Evolutionary conservation across 169 alveolate species (phyloP).

Genomic region (Plasmodium malariae): DNA sequence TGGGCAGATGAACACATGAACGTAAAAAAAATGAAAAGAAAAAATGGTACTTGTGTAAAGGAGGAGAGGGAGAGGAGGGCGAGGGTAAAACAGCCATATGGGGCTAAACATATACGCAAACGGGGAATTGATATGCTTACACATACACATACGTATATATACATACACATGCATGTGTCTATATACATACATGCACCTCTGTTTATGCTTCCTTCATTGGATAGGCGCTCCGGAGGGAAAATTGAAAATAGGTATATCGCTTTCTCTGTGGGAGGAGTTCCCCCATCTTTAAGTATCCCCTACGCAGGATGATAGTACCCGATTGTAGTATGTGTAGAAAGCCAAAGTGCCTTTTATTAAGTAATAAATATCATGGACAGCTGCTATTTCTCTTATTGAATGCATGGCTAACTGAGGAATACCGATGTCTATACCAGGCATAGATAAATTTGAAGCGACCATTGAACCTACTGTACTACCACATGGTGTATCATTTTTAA

Average conservation of each 20-base stretch:
- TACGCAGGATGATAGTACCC: constrained; percentile 38
- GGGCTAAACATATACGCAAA: too few relatives aligned
- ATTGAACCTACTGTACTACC: constrained; percentile 92
- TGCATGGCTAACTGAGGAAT: constrained; percentile 97
- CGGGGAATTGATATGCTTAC: too few relatives aligned
- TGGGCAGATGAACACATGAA: too few relatives aligned
- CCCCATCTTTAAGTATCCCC: constrained; percentile 2
- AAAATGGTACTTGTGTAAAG: too few relatives aligned
- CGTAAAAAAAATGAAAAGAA: too few relatives aligned
- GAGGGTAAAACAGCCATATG: too few relatives aligned
- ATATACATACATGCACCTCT: background rate
- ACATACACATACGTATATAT: too few relatives aligned
- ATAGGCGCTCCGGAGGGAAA: too few relatives aligned
- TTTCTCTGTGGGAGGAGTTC: too few relatives aligned
- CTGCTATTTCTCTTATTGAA: constrained; percentile 93
- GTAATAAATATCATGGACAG: constrained; percentile 79
- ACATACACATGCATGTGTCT: too few relatives aligned
- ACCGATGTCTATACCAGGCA: constrained; percentile 93
- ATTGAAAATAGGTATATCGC: too few relatives aligned
- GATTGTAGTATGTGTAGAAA: constrained; percentile 46
- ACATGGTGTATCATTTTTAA: constrained; percentile 94
- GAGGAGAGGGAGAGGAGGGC: too few relatives aligned
- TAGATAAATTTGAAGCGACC: constrained; percentile 58
- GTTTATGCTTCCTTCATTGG: background rate
- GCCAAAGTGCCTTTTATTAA: constrained; percentile 76